phyloP scores from a whole-genome alignment of 139 green algal species.

The Yamagishiella unicocca region DNA sequence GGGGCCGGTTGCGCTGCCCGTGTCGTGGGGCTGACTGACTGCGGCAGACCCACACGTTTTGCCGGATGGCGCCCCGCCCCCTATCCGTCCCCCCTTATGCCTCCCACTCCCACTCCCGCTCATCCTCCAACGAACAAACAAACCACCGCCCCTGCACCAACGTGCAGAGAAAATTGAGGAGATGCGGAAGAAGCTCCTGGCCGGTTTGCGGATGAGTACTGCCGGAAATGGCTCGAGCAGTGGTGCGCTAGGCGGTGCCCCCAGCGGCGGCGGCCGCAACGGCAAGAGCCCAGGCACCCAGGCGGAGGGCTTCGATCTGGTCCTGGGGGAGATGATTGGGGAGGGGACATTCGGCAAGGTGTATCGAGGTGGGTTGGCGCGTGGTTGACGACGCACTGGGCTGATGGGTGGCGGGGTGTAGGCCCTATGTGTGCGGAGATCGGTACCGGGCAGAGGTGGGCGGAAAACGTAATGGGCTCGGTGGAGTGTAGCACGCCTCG shows the following conservation, averaged over 20 bases:
- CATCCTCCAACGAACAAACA: no score
- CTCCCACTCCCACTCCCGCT: no score
- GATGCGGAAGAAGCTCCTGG: slow-evolving; percentile 31
- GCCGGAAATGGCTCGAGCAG: background rate
- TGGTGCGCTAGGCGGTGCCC: background rate
- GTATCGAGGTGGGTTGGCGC: background rate
- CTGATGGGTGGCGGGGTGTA: no score
- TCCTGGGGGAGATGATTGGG: slow-evolving; percentile 49
- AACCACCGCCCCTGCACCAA: no score
- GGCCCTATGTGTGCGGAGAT: background rate
- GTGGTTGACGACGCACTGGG: no score
- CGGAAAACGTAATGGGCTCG: no score
- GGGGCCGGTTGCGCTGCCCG: no score
- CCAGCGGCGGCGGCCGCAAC: background rate
- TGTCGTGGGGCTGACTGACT: no score
- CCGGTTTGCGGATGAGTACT: background rate
- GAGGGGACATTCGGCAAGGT: slow-evolving; percentile 60
- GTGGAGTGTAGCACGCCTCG: no score
- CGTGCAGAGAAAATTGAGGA: slow-evolving; percentile 31
- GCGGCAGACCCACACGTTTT: no score
- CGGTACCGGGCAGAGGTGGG: background rate
- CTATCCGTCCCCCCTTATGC: no score
- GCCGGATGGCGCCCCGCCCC: no score
- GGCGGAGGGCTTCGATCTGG: background rate
- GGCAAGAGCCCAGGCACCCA: background rate